Evolutionary conservation across 345 rosid genomes (phyloP).

Genomic region (Hirschfeldia incana): DNA sequence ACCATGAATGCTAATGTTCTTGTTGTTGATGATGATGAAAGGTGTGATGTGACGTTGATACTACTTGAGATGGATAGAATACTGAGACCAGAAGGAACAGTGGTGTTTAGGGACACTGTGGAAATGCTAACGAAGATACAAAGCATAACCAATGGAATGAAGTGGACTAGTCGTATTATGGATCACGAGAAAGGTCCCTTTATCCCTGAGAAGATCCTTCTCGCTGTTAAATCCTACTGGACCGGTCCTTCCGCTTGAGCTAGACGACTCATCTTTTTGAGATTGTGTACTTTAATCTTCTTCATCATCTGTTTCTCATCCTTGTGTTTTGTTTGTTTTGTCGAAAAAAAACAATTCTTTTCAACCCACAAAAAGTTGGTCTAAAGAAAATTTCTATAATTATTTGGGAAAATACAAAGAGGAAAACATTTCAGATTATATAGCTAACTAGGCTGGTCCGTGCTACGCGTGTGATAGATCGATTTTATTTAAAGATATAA

Average conservation of each 20-base stretch:
- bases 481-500: too few species aligned
- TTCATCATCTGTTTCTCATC: not conserved
- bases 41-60: slow-evolving; percentile 80
- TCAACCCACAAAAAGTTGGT: not conserved
- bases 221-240: slow-evolving; percentile 89
- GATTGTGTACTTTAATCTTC: not conserved
- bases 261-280: not conserved
- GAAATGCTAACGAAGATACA: slow-evolving; percentile 73
- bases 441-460: not conserved
- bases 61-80: slow-evolving; percentile 96
- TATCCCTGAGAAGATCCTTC: slow-evolving; percentile 87
- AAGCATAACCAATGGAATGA: slow-evolving; percentile 75
- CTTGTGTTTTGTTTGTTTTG: not conserved
- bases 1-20: not conserved
- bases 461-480: too few species aligned
- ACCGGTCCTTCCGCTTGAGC: slow-evolving; percentile 47
- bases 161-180: slow-evolving; percentile 72
- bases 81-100: slow-evolving; percentile 94
- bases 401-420: not conserved
- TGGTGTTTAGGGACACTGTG: slow-evolving; percentile 81
- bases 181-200: slow-evolving; percentile 97
- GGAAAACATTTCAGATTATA: not conserved
- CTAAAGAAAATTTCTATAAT: not conserved
- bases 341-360: not conserved
- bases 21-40: slow-evolving; percentile 21